Base-by-base conservation (phyloP, 352 stramenopile species). In the Pythium angustatum region DNA sequence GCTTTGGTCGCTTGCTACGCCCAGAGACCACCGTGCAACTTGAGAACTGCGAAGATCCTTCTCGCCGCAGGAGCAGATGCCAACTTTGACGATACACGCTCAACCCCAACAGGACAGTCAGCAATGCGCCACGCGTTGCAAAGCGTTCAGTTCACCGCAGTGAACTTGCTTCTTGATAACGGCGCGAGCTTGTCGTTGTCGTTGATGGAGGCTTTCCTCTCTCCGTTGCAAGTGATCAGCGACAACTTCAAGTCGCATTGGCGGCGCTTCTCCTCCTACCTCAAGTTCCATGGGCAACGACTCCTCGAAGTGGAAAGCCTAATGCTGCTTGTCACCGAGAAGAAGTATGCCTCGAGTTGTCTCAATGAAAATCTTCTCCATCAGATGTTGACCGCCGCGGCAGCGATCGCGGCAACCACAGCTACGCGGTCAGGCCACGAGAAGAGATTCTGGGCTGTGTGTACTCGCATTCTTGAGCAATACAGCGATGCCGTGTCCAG, bases 301-400 rank as follows among this genome's bases (percentile, higher is more conserved):
- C 49, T 88, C n/a, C 24, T 81, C 7, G 65, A 83, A 30, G 69
- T 83, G 7, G 74, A 83, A 50, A 64, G 56, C 30, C 36, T 87
- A 7, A 83, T 89, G 77, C 61, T 52, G 11, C 57, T 71, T 7
- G 50, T 89, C 10, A 62, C 87, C 22, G 63, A 78, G 22, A 75
- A 70, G 26, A 65, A 64, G 9, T 24, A 58, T 36, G 31, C 31
- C 8, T 15, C n/a, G 22, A 53, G 4, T 4, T 64, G 62, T n/a
- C 27, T 83, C 66, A 85, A 83, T 52, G 36, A 74, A 30, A 69
- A 85, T 34, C 41, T 88, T 2, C 17, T 88, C 0, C 68, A 81
- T 41, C 65, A 82, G 24, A 65, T 85, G 64, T 48, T 85, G 5
- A 73, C 53, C 27, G 73, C 59, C 2, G 74, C 76, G 0, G 60